Evolutionary conservation across 139 green algal genomes (phyloP), one percentile per base, ranked within the genome.

Genomic region (Protoeuglena noctilucae): DNA sequence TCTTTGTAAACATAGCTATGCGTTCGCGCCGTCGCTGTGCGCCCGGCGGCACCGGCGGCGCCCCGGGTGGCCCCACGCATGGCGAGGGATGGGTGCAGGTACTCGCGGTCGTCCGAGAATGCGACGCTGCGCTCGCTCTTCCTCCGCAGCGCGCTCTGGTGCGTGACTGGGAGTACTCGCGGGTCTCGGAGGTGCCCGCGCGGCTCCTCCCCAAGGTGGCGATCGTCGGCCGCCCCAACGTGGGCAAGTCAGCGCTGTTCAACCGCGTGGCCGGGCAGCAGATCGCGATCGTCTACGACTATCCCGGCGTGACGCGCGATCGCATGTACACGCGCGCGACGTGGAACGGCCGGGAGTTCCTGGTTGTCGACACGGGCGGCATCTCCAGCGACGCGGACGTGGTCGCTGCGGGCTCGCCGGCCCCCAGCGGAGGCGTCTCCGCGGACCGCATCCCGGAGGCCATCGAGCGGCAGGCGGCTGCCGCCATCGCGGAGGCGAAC

Each of bases 211-310:
- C 34, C 34, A 43, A 43, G 34, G 34, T 43, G 9, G 34, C 34
- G 9, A 43, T 43, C 34, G 12, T 43, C 34, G 65, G 89, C 1
- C 65, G 89, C 0, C 89, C 89, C 21, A 97, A 97, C 61, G 89
- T 97, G 21, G 89, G 89, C 43, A 97, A 97, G 72, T 88, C 74
- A 23, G 86, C 88, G 1, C 69, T 97, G 52, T 97, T 96, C 73
- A 97, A 97, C 69, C 73, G 91, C 16, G 68, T 98, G 4, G 74
- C 75, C 0, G 86, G 87, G 9, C 56, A 41, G 26, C 66, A 70
- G 9, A 53, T 82, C 41, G 91, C 90, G 7, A 94, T 98, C 58
- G 91, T 97, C 57, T 92, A 84, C 46, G 89, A 98, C 64, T 79
- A 85, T 60, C 90, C 89, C 0, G 90, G 90, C 3, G 81, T 96